Base-by-base conservation (phyloP, 805 yeast genomes). In the Candida ovalis region DNA sequence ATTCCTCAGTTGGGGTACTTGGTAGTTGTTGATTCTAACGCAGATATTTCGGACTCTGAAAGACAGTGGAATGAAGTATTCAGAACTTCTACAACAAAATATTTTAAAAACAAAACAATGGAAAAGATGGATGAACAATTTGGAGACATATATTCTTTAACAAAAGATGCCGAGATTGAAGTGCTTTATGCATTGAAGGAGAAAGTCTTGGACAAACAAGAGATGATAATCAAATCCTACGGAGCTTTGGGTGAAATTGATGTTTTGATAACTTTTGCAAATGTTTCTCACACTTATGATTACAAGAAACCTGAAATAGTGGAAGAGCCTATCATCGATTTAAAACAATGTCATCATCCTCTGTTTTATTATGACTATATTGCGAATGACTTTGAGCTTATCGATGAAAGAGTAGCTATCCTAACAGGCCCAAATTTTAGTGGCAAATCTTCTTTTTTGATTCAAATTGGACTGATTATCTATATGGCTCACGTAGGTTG, bases 401-500 rank as follows among this genome's bases (percentile, higher is more conserved):
- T 17, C 1, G 23, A 42, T 1, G 62, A 64, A 43, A 45, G 63
- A 57, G 41, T 67, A 47, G 44, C 71, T 49, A 43, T 80, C 36
- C 48, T 80, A 24, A 72, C 82, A 19, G 83, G 84, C 27, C 71
- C 80, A 0, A 75, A 75, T 52, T 69, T 68, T 27, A 73, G 79
- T 2, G 83, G 84, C 0, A 80, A 80, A 52, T 74, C 82, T 1
- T 78, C 80, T 0, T 72, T 70, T 47, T 57, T 80, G 18, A 57
- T 74, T 2, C 82, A 77, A 46, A 63, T 72, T 44, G 84, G 81
- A 0, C 52, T 78, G 28, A 69, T 75, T 5, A 75, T 76, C 0
- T 72, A 68, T 43, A 52, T 80, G 40, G 73, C 82, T 0, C 84
- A 80, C 44, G 67, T 78, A 33, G 84, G 84, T 1, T 75, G 78